Base-by-base conservation (phyloP, 179 eudicot species). In the Camellia oleifera region DNA sequence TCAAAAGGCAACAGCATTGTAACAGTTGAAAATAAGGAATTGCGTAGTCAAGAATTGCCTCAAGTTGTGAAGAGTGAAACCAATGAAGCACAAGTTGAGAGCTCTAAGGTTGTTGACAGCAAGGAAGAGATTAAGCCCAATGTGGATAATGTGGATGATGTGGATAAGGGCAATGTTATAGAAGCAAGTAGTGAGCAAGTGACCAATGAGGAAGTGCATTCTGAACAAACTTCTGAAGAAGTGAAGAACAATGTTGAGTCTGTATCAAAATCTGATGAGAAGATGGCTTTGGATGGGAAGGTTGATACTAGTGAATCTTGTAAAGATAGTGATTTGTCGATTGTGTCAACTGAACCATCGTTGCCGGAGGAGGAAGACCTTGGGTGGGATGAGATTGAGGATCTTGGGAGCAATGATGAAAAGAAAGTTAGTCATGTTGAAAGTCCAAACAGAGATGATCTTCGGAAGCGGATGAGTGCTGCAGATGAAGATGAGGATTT, bases 331-430 rank as follows among this genome's bases (percentile, higher is more conserved):
- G 91, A 87, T 76, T 76, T 87, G 0, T 85, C 89, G 0, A 83
- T 83, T 52, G 89, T 87, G 5, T 86, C 92, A 5, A 81, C 83
- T 45, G 88, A 88, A 76, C 87, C 84, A 0, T 81, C 88, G 3
- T 69, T 74, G 72, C 81, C 79, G 0, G 97, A 89, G 74, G 95
- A 89, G 82, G 96, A 92, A 46, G 98, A 92, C 72, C 82, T 94
- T 81, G 97, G 86, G 10, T 94, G 98, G 98, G 98, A 94, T 84
- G 98, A 94, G 83, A 92, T 94, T 84, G 98, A 88, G 86, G 93
- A 94, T 84, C 69, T 91, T 69, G 97, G 85, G 3, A 89, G 92
- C 73, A 86, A 68, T 20, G 93, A 90, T 87, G 98, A 92, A 11
- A 91, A 85, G 84, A 88, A 87, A 79, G 87, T 69, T 14, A 72